These are phyloP conservation scores for Coemansia sp. DNA, from an alignment of 192 early-diverging fungal species.

Conservation along the genomic window DNA sequence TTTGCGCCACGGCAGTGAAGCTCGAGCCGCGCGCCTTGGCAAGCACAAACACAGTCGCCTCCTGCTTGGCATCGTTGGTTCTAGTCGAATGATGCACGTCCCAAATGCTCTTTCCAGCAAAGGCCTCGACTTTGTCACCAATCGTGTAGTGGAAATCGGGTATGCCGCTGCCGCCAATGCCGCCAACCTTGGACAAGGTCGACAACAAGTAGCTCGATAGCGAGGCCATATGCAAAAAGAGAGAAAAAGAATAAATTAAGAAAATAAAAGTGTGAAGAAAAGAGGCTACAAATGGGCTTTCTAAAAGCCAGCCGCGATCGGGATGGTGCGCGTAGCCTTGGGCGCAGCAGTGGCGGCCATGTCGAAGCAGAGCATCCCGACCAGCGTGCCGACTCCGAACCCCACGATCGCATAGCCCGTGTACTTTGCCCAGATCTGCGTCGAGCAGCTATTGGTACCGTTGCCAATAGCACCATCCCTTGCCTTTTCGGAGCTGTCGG, in stretches of 20 bases:
- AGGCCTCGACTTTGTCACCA: slow-evolving; percentile 62
- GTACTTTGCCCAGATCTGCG: slow-evolving; percentile 33
- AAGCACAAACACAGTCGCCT: slow-evolving; percentile 82
- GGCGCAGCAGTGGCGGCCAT: slow-evolving; percentile 28
- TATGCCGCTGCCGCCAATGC: slow-evolving; percentile 57
- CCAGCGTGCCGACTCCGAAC: slow-evolving; percentile 45
- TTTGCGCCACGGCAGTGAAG: slow-evolving; percentile 78
- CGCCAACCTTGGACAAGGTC: slow-evolving; percentile 41
- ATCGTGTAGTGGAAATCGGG: slow-evolving; percentile 64
- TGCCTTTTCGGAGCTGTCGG: background rate
- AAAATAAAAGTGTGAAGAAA: background rate
- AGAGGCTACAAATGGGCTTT: background rate
- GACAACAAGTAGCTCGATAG: slow-evolving; percentile 44
- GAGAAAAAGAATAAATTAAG: background rate
- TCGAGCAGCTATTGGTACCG: background rate
- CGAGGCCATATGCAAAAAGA: slow-evolving; percentile 23
- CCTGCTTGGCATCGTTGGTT: slow-evolving; percentile 56
- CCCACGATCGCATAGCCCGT: slow-evolving; percentile 47
- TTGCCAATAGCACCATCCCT: background rate
- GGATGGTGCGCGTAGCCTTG: slow-evolving; percentile 42
- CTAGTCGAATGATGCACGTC: slow-evolving; percentile 49
- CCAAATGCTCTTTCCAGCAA: slow-evolving; percentile 62
- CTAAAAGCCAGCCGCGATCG: slow-evolving; percentile 16
- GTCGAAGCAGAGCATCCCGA: slow-evolving; percentile 45
- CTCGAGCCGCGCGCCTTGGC: slow-evolving; percentile 64